These are phyloP conservation scores for Senna tora DNA, from an alignment of 306 rosid species.

Conservation along the genomic window DNA sequence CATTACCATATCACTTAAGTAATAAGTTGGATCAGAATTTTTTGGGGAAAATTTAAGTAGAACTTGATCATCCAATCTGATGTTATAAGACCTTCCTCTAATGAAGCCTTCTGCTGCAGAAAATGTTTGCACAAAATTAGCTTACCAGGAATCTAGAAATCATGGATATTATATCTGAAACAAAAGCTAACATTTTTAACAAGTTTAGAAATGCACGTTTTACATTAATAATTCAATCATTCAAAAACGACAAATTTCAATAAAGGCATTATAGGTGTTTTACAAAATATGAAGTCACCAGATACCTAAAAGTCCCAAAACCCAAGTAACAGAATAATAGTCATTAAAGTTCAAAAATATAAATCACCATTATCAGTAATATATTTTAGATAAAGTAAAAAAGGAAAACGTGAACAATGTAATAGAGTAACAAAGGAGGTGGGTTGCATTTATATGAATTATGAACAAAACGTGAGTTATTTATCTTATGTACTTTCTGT, in stretches of 20 bases:
- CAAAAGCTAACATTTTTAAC: not conserved
- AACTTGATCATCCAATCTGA: constrained; percentile 87
- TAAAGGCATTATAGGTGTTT: not conserved
- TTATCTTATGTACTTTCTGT: not conserved
- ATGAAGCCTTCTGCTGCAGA: constrained; percentile 97
- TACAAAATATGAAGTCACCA: not conserved
- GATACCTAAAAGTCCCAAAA: not conserved
- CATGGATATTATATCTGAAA: not conserved
- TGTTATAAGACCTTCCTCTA: constrained; percentile 98
- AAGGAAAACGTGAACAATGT: too few relatives aligned
- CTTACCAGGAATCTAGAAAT: constrained; percentile 36
- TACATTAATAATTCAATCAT: not conserved
- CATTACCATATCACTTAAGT: constrained; percentile 90
- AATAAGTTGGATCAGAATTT: constrained; percentile 86
- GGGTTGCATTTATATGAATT: not conserved
- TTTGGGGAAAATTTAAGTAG: constrained; percentile 95
- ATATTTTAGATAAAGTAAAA: too few relatives aligned
- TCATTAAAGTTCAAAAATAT: not conserved
- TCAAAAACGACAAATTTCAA: not conserved
- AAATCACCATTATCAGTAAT: not conserved
- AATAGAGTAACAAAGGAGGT: too few relatives aligned
- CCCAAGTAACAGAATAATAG: not conserved
- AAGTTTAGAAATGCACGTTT: not conserved
- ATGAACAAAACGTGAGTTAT: not conserved
- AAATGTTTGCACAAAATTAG: constrained; percentile 63